These are phyloP conservation scores for Neurospora terricola DNA, from an alignment of 495 filamentous ascomycete species.

Conservation along the genomic window DNA sequence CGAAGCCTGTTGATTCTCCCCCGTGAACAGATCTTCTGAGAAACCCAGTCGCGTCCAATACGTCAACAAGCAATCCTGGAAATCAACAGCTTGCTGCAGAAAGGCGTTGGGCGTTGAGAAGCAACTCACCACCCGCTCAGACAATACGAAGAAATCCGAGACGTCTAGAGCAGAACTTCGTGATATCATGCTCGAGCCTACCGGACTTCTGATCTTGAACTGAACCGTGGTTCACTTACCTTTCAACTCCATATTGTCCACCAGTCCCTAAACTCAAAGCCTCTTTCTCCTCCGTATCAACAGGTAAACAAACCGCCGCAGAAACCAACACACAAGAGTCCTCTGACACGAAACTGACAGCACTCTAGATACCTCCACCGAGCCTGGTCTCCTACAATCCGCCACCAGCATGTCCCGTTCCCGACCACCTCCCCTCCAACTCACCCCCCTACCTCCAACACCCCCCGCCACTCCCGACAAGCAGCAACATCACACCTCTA, in stretches of 20 bases:
- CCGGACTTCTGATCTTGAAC: neutral
- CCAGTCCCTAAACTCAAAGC: neutral
- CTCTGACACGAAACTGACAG: neutral
- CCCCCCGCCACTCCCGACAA: neutral
- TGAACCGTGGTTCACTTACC: neutral
- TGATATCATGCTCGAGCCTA: neutral
- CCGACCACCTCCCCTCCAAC: neutral
- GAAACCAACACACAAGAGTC: neutral
- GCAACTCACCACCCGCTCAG: neutral
- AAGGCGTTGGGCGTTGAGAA: neutral
- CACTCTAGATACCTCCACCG: neutral
- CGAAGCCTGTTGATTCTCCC: neutral
- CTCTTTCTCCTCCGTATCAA: neutral
- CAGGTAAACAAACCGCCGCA: neutral
- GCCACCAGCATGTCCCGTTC: neutral
- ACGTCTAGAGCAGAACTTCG: neutral
- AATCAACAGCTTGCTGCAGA: neutral
- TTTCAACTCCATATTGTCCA: neutral
- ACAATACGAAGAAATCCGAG: no score
- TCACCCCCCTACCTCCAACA: neutral
- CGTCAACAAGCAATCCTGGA: neutral
- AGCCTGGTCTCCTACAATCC: neutral
- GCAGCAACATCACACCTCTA: neutral
- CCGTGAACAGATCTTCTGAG: neutral
- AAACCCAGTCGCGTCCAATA: neutral